Evolutionary conservation across 306 rosid species (phyloP), one percentile per base, ranked within the genome.

Genomic region (Oemleria cerasiformis): DNA sequence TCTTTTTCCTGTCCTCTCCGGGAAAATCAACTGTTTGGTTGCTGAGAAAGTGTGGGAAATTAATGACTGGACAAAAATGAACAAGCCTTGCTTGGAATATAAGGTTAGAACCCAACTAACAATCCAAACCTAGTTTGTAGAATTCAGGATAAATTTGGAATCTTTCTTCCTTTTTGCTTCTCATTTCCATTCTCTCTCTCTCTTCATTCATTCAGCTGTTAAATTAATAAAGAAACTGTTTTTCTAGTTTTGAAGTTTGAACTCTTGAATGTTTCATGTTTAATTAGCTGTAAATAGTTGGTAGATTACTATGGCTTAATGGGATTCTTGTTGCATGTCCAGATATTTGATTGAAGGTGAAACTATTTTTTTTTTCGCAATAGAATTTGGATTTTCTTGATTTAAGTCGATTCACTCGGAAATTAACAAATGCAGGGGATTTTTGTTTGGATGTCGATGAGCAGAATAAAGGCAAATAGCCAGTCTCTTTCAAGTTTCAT

Each of bases 341-440:
- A 56, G 16, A 41, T 73, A 55, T 69, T 68, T 70, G 21, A 21
- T 63, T 42, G 68, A 16, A 63, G 65, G 62, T 47, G 57, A 14
- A 74, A n/a, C 77, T 7, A 71, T 53, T 40, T 67, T 58, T 76
- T 45, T 57, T 61, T 23, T 68, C 63, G 81, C n/a, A 15, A 58
- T 61, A 51, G 43, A 64, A 68, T 49, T 68, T 67, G 14, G 50
- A 49, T 38, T 58, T 15, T 68, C 56, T 36, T 58, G 48, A 63
- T 34, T 53, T 34, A n/a, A 40, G 67, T 65, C 0, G 54, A 30
- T 73, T 62, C 30, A 36, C 47, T 36, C 68, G 51, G 40, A 38
- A 63, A 73, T 20, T 61, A 9, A 53, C 48, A 73, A 62, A 44
- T 50, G 30, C 45, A 58, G 30, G 65, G 39, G 50, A 6, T 12